Evolutionary conservation across 148 eudicot genomes (phyloP).

Genomic region (Rhododendron vialii): DNA sequence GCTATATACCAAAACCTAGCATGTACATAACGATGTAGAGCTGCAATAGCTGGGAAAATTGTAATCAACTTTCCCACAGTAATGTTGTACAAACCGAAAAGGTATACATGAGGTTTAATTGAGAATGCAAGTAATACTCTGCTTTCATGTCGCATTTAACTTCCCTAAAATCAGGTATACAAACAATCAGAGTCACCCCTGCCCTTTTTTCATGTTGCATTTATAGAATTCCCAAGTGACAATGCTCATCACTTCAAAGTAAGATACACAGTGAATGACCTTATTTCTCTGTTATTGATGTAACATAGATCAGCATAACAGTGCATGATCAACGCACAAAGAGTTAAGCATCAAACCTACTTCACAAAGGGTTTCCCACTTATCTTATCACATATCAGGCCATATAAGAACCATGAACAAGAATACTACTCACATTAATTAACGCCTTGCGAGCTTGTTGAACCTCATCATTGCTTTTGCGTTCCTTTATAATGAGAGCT

Average conservation of each 20-base stretch:
- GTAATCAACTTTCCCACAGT: not conserved
- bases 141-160: not conserved
- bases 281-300: conserved; percentile 17
- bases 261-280: not conserved
- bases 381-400: not conserved
- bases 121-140: not conserved
- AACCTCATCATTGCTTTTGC: conserved; percentile 58
- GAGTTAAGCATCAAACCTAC: not conserved
- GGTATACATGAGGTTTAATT: not conserved
- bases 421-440: conserved; percentile 37
- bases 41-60: not conserved
- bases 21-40: not conserved
- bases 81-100: not conserved
- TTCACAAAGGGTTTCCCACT: not conserved
- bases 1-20: too few species aligned
- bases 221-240: not conserved
- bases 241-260: not conserved
- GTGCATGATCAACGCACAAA: not conserved
- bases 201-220: not conserved
- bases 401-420: not conserved
- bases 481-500: conserved; percentile 47
- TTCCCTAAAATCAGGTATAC: not conserved
- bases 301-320: not conserved
- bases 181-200: not conserved
- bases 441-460: conserved; percentile 69